phyloP scores from a whole-genome alignment of 176 grass and related monocot species.

The Rhipidocladum racemiflorum region DNA sequence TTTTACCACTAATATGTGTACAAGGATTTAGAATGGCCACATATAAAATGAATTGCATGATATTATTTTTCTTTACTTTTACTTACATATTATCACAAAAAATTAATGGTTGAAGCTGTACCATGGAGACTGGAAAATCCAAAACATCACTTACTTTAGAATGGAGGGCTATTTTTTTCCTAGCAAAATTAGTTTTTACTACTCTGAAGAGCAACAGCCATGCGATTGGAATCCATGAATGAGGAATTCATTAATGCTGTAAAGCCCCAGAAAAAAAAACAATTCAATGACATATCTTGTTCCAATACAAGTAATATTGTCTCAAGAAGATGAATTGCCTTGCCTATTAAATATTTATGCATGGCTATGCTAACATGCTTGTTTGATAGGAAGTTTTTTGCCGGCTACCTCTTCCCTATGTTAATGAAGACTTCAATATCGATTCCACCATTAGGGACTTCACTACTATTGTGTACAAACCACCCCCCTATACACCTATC shows the following conservation, averaged over 20 bases:
- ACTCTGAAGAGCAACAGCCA: not conserved
- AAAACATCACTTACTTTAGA: slow-evolving; percentile 2
- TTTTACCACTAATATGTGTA: not conserved
- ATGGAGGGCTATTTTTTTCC: not conserved
- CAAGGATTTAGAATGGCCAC: not conserved
- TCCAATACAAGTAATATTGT: not conserved
- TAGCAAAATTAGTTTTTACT: not conserved
- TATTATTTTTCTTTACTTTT: not conserved
- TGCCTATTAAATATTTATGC: slow-evolving; percentile 13
- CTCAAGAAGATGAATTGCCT: not conserved
- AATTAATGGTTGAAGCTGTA: not conserved
- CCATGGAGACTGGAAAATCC: not conserved
- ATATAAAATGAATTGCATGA: not conserved
- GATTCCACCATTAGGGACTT: slow-evolving; percentile 54
- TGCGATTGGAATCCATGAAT: not conserved
- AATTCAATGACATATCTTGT: not conserved
- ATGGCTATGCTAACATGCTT: slow-evolving; percentile 37
- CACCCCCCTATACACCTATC: slow-evolving; percentile 65
- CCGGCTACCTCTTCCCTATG: slow-evolving; percentile 88
- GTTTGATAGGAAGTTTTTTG: slow-evolving; percentile 73
- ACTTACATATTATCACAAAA: not conserved
- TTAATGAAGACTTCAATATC: slow-evolving; percentile 83
- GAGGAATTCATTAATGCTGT: slow-evolving; percentile 18
- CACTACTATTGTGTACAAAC: slow-evolving; percentile 52
- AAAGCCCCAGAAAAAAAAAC: not conserved